Conservation (phyloP, 768 basidiomycete species). For the Serpula lacrymans region DNA sequence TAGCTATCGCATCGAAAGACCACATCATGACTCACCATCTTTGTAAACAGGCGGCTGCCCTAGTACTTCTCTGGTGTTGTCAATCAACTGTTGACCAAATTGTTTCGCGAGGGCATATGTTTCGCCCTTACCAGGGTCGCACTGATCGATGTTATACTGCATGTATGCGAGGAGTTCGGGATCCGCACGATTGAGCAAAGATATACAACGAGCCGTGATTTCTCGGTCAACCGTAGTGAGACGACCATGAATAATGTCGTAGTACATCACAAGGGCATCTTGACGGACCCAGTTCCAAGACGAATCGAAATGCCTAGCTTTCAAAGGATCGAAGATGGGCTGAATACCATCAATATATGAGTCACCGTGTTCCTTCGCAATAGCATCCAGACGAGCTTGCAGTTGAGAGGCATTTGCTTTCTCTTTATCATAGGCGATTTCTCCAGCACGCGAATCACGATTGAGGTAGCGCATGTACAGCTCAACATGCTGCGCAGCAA, state of each 20-base stretch:
- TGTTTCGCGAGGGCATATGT: constrained; percentile 95
- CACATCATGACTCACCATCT: constrained; percentile 64
- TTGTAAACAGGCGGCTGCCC: constrained; percentile 88
- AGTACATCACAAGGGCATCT: constrained; percentile 94
- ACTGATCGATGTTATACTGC: constrained; percentile 90
- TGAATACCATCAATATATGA: constrained; percentile 92
- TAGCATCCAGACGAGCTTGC: constrained; percentile 84
- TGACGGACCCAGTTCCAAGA: constrained; percentile 99
- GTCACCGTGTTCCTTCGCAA: constrained; percentile 91
- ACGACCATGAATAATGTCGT: constrained; percentile 96
- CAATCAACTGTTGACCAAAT: constrained; percentile 92
- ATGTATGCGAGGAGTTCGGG: constrained; percentile 89
- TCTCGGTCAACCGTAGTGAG: constrained; percentile 93
- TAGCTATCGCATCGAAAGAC: background rate
- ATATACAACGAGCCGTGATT: constrained; percentile 95
- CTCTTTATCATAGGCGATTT: constrained; percentile 84
- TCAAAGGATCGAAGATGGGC: constrained; percentile 90
- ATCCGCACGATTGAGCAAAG: constrained; percentile 96
- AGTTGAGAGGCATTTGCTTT: constrained; percentile 69
- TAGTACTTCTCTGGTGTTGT: constrained; percentile 87
- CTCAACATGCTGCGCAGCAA: constrained; percentile 91
- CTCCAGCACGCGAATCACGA: constrained; percentile 89
- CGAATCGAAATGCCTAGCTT: constrained; percentile 97
- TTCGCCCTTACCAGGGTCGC: constrained; percentile 78
- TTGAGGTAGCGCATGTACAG: constrained; percentile 96